Base-by-base conservation (phyloP, 805 yeast genomes). In the Candida xyloterini region DNA sequence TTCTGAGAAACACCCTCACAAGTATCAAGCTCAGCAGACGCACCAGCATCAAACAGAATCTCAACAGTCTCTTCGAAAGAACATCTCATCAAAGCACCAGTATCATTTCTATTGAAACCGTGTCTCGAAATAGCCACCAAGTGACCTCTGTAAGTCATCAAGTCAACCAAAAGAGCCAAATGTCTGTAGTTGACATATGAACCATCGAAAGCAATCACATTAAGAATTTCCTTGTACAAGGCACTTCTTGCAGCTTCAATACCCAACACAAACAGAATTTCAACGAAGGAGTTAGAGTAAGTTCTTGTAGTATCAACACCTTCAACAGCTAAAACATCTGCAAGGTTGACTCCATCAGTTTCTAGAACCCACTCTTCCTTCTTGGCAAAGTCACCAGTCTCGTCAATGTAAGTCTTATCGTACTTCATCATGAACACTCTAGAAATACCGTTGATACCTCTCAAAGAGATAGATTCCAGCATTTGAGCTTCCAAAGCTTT, bases 21-120 rank as follows among this genome's bases (percentile, higher is more conserved):
- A 53, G 93, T 97, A 68, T 93, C 99, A 42, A 93, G 71, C 61
- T 93, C 99, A 14, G 98, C 99, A 30, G 95, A 79, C 5, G 98
- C 95, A 63, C 96, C 99, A 14, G 99, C 99, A 59, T 93, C 99
- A 55, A 93, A 78, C 62, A 93, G 70, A 57, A 93, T 93, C 68
- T 93, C 99, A 29, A 93, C 99, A 7, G 99, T 93, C 66, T 93
- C 99, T 69, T 93, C 99, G 71, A 93, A 93, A 30, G 99, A 91
- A 72, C 97, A 93, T 68, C 99, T 81, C 99, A 93, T 93, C 60
- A 93, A 75, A 2, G 99, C 99, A 68, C 99, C 99, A 22, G 99
- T 93, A 52, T 93, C 96, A 27, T 95, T 85, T 69, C 99, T 83
- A 67, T 93, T 93, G 67, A 93, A 91, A 77, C 99, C 99, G 62